A percentile compares a stretch with the other conserved stretches of the same genome.
These are phyloP conservation scores for Pythium vanterpoolii DNA, from an alignment of 352 stramenopile genomes.

Conservation along the genomic window DNA sequence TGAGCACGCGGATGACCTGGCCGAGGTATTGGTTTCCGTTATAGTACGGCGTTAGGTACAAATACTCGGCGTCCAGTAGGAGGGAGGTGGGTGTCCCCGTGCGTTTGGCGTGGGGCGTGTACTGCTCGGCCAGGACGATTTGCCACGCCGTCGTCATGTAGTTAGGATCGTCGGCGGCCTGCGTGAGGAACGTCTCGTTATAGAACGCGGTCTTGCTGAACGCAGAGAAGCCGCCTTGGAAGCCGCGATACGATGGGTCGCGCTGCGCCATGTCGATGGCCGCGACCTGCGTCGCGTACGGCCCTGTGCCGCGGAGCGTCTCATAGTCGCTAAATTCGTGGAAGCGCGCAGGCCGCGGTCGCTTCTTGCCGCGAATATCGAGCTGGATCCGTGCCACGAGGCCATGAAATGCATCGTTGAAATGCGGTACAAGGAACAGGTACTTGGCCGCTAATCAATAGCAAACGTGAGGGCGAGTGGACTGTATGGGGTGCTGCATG, in stretches of 20 bases:
- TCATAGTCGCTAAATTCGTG: constrained; percentile 82
- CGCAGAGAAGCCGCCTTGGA: constrained; percentile 57
- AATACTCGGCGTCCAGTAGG: constrained; percentile 46
- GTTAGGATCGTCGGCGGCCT: constrained; percentile 42
- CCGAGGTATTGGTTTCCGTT: constrained; percentile 53
- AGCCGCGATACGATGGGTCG: constrained; percentile 47
- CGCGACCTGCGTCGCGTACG: constrained; percentile 53
- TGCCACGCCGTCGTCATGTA: constrained; percentile 43
- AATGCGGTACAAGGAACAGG: constrained; percentile 64
- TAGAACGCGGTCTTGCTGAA: constrained; percentile 47
- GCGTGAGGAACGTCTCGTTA: constrained; percentile 63
- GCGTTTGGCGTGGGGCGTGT: constrained; percentile 39
- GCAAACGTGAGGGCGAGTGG: background rate
- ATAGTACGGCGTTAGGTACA: constrained; percentile 69
- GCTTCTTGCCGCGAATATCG: constrained; percentile 73
- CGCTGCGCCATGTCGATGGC: constrained; percentile 60
- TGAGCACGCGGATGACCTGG: constrained; percentile 49
- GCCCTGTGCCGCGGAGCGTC: constrained; percentile 54
- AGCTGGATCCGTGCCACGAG: constrained; percentile 59
- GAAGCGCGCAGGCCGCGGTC: constrained; percentile 62
- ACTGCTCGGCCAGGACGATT: constrained; percentile 48
- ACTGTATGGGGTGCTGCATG: background rate
- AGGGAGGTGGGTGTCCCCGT: constrained; percentile 32
- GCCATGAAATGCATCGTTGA: constrained; percentile 69
- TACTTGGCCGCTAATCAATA: constrained; percentile 56